phyloP scores from a whole-genome alignment of 192 early-diverging fungal species.

The Thoreauomyces humboldtii region DNA sequence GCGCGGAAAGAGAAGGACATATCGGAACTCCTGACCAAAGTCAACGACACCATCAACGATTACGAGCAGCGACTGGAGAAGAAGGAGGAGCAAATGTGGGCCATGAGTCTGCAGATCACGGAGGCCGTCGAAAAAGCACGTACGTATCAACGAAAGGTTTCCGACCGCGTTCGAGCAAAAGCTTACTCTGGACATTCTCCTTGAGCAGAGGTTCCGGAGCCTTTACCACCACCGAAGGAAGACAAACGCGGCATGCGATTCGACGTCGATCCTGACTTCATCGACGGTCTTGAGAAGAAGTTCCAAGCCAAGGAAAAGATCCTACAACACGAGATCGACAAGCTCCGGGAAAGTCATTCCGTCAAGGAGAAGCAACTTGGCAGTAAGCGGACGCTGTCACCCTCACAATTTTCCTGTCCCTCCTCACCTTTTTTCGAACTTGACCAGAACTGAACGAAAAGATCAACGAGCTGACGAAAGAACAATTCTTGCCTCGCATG shows the following conservation, averaged over 20 bases:
- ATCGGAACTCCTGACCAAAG: slow-evolving; percentile 52
- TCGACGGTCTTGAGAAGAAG: slow-evolving; percentile 56
- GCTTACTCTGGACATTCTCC: too few relatives aligned
- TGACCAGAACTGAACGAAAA: slow-evolving; percentile 31
- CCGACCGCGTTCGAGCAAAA: too few relatives aligned
- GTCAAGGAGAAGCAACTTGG: slow-evolving; percentile 35
- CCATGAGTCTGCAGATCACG: slow-evolving; percentile 52
- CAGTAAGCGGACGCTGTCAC: slow-evolving; percentile 29
- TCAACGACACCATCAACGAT: slow-evolving; percentile 57
- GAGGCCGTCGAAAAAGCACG: slow-evolving; percentile 37
- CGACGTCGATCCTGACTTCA: slow-evolving; percentile 50
- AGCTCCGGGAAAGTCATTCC: slow-evolving; percentile 22
- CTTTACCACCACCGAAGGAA: slow-evolving; percentile 1
- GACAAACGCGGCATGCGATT: not conserved
- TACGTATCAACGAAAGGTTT: too few relatives aligned
- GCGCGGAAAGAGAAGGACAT: slow-evolving; percentile 53
- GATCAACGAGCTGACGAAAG: slow-evolving; percentile 42
- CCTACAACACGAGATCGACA: slow-evolving; percentile 43
- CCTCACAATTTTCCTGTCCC: too few relatives aligned
- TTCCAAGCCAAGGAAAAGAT: slow-evolving; percentile 52
- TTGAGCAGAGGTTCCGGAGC: slow-evolving; percentile 12
- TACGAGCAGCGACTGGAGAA: slow-evolving; percentile 53
- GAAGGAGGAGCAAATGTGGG: slow-evolving; percentile 63
- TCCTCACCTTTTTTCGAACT: too few relatives aligned
- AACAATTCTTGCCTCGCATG: slow-evolving; percentile 59